Percentiles rank a stretch among this genome's conserved stretches.
Conservation (phyloP, 441 rosid species). For the Rhodomyrtus psidioides region DNA sequence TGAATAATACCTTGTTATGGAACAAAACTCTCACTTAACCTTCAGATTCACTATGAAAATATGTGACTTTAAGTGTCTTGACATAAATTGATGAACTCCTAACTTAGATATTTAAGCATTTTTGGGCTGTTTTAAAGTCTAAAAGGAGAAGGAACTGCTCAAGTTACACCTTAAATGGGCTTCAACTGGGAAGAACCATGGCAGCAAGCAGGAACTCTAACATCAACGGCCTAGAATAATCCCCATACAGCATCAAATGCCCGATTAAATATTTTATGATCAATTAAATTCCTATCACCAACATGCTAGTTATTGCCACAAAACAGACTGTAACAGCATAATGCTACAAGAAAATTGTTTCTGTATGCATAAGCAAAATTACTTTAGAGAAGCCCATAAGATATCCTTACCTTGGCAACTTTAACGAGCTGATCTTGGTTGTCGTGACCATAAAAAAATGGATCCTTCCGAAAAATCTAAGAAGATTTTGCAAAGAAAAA, state of each 20-base stretch:
- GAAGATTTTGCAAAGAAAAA: constrained; percentile 1
- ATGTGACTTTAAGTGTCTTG: neutral
- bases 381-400: neutral
- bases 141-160: neutral
- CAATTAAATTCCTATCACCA: neutral
- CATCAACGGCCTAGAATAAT: neutral
- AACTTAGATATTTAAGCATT: neutral
- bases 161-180: neutral
- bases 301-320: neutral
- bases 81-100: neutral
- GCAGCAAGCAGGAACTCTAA: neutral
- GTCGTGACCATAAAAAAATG: constrained; percentile 95
- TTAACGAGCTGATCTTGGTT: constrained; percentile 96
- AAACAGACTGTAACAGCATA: neutral
- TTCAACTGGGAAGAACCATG: neutral
- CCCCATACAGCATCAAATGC: neutral
- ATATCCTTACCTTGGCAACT: constrained; percentile 71
- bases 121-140: neutral
- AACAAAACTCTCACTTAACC: neutral
- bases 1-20: neutral
- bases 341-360: neutral
- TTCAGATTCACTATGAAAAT: neutral
- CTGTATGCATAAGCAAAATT: neutral
- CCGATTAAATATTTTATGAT: neutral
- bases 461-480: constrained; percentile 91